Percentiles rank a stretch among this genome's conserved stretches.
phyloP scores from a whole-genome alignment of 306 rosid genomes.

The Casuarina glauca region DNA sequence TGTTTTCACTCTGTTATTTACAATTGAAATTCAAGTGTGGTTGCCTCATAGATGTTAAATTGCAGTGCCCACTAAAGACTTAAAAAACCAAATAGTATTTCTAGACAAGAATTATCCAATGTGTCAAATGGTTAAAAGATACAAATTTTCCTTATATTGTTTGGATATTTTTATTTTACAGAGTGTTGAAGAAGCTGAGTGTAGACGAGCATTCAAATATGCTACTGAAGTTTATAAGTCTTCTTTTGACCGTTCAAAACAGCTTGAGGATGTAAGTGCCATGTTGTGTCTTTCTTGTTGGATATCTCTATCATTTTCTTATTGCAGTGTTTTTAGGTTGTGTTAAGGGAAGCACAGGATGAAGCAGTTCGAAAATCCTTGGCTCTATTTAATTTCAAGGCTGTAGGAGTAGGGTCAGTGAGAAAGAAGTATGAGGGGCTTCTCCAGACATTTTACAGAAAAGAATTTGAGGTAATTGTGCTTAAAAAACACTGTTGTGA shows the following conservation, averaged over 20 bases:
- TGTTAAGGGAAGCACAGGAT: conserved; percentile 90
- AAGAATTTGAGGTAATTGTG: conserved; percentile 80
- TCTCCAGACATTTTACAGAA: conserved; percentile 69
- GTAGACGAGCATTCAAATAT: conserved; percentile 78
- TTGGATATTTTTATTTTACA: conserved; percentile 36
- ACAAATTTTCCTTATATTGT: conserved; percentile 8
- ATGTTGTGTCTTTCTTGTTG: conserved; percentile 19
- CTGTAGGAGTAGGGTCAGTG: conserved; percentile 82
- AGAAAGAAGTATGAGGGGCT: conserved; percentile 81
- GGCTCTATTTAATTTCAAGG: conserved; percentile 69
- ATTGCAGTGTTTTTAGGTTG: conserved; percentile 50
- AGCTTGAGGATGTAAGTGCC: conserved; percentile 86
- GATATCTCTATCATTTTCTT: conserved; percentile 22
- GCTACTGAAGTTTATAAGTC: conserved; percentile 80
- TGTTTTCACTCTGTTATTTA: not conserved
- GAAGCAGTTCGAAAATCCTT: conserved; percentile 74
- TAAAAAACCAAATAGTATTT: not conserved
- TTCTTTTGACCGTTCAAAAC: conserved; percentile 69
- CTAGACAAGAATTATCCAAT: not conserved
- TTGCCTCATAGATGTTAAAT: not conserved
- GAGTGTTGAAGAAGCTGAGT: conserved; percentile 98
- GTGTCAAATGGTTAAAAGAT: not conserved
- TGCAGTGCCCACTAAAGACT: not conserved
- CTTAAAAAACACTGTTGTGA: conserved; percentile 11
- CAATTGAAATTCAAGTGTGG: not conserved